Conservation (phyloP, 352 stramenopile genomes). For the Phytopythium litorale region DNA sequence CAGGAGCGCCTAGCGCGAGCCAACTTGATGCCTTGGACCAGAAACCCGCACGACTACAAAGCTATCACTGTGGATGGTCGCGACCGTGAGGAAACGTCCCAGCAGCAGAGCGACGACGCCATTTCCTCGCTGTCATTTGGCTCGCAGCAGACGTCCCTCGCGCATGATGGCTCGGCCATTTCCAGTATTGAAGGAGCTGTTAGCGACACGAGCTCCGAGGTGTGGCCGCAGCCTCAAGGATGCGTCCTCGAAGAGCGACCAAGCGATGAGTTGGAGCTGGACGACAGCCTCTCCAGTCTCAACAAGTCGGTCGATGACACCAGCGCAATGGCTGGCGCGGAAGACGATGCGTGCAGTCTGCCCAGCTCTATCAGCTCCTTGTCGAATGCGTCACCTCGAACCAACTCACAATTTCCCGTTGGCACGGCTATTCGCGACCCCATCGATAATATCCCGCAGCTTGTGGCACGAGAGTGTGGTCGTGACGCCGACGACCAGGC, state of each 20-base stretch:
- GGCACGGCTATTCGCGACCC: background rate
- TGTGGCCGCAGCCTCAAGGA: background rate
- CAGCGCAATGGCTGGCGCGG: background rate
- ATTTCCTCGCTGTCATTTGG: background rate
- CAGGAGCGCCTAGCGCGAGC: conserved; percentile 1
- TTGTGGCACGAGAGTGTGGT: background rate
- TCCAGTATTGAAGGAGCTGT: background rate
- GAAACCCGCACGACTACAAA: no score
- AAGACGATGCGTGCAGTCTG: background rate
- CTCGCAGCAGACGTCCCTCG: background rate
- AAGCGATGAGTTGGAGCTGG: background rate
- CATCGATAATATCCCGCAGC: conserved; percentile 4
- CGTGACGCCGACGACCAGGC: background rate
- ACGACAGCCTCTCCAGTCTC: background rate
- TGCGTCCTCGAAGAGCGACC: background rate
- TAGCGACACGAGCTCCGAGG: background rate
- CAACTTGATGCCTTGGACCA: background rate
- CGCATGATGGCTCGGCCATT: background rate
- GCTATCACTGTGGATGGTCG: background rate
- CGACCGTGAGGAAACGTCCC: background rate
- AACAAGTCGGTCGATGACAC: background rate
- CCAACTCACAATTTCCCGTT: no score
- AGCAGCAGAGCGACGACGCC: background rate
- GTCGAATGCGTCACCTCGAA: background rate
- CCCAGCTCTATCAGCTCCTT: conserved; percentile 6